Evolutionary conservation across 2,329 filamentous ascomycete species (phyloP).

Genomic region (Botrytis tulipae): DNA sequence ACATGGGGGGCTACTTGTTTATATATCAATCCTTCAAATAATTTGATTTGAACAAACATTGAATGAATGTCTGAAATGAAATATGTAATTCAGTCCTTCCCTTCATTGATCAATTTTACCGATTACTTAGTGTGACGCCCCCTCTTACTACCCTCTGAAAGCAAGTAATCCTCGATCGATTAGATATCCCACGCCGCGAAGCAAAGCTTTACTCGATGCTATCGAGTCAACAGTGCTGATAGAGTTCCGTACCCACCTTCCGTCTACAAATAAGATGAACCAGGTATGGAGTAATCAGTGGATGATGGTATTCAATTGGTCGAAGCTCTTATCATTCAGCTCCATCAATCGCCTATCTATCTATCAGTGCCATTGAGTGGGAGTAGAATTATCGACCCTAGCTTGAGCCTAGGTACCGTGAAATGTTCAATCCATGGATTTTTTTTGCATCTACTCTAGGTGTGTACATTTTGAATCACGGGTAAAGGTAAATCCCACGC

Average conservation of each 20-base stretch:
- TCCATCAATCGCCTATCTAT: constrained; percentile 15
- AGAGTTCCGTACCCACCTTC: constrained; percentile 5
- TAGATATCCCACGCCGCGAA: background rate
- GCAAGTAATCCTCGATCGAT: background rate
- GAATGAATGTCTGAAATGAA: background rate
- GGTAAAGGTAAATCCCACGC: constrained; percentile 2
- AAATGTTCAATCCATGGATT: constrained; percentile 1
- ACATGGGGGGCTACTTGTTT: background rate
- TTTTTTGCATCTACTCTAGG: background rate
- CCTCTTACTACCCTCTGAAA: background rate
- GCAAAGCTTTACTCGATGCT: constrained; percentile 13
- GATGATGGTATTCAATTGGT: constrained; percentile 22
- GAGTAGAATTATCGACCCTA: background rate
- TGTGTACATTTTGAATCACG: constrained; percentile 1
- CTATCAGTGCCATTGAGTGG: background rate
- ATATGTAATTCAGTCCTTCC: background rate
- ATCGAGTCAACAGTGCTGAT: constrained; percentile 15
- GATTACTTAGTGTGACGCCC: background rate
- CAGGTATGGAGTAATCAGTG: background rate
- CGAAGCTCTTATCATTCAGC: constrained; percentile 30
- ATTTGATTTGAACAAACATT: background rate
- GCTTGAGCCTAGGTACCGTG: background rate
- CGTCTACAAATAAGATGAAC: background rate
- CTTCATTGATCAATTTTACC: background rate
- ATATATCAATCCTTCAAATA: background rate